Conservation (phyloP, 352 stramenopile species). For the Pythium monospermum region DNA sequence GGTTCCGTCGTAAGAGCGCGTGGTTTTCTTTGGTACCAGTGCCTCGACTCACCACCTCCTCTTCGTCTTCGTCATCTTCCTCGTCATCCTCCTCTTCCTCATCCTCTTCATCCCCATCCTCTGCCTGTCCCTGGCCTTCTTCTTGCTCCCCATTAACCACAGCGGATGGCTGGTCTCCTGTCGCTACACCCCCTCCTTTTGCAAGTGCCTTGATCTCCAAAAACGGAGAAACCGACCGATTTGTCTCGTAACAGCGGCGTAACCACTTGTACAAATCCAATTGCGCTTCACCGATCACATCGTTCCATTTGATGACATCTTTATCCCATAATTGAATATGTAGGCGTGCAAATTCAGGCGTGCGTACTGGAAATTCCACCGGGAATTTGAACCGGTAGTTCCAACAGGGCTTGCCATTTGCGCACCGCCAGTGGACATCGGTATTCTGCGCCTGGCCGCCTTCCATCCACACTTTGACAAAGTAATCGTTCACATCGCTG, state of each 20-base stretch:
- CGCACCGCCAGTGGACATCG: conserved; percentile 90
- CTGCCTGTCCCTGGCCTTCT: background rate
- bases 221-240: conserved; percentile 56
- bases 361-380: conserved; percentile 72
- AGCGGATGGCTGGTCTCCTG: background rate
- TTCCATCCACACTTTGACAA: conserved; percentile 90
- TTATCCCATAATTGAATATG: conserved; percentile 92
- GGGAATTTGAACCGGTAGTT: conserved; percentile 91
- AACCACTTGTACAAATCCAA: conserved; percentile 86
- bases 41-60: conserved; percentile 7
- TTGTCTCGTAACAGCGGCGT: conserved; percentile 50
- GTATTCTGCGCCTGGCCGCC: conserved; percentile 50
- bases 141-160: conserved; percentile 8
- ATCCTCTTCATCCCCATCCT: conserved; percentile 19
- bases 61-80: conserved; percentile 21
- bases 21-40: conserved; percentile 34
- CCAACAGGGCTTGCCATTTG: conserved; percentile 87
- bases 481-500: conserved; percentile 90
- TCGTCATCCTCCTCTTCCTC: conserved; percentile 25
- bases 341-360: conserved; percentile 79
- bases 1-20: conserved; percentile 27
- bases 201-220: conserved; percentile 43
- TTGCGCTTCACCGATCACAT: conserved; percentile 83
- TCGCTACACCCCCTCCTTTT: background rate
- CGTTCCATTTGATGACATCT: conserved; percentile 91